These are phyloP conservation scores for Rhodotorula sp. DNA, from an alignment of 1,284 basidiomycete genomes.

Conservation along the genomic window DNA sequence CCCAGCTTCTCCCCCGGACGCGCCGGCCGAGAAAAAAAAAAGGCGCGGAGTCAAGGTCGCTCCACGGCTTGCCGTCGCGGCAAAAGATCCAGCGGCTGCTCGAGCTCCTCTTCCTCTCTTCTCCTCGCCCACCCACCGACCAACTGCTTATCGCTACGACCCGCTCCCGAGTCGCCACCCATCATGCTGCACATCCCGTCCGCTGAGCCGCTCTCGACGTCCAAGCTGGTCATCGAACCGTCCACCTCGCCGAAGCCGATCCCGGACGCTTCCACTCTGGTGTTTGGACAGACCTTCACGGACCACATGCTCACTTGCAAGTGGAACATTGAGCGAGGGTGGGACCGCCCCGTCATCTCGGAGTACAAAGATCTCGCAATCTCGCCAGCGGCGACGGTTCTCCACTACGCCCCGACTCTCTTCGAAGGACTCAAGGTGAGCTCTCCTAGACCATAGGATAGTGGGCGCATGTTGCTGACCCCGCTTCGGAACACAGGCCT, in stretches of 20 bases:
- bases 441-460: no score
- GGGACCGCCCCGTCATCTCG: slow-evolving; percentile 78
- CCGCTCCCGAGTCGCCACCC: background rate
- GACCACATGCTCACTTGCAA: slow-evolving; percentile 90
- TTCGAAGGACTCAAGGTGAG: slow-evolving; percentile 87
- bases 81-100: background rate
- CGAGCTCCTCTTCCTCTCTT: background rate
- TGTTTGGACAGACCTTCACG: slow-evolving; percentile 62
- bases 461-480: background rate
- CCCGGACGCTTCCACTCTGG: slow-evolving; percentile 52
- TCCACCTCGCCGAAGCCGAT: slow-evolving; percentile 13
- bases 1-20: no score
- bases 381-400: slow-evolving; percentile 79
- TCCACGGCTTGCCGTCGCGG: no score
- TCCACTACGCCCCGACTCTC: slow-evolving; percentile 86
- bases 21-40: no score
- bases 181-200: background rate
- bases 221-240: slow-evolving; percentile 3
- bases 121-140: background rate
- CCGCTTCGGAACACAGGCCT: slow-evolving; percentile 59
- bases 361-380: slow-evolving; percentile 76
- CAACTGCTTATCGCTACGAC: background rate
- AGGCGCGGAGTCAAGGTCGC: no score
- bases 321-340: slow-evolving; percentile 72
- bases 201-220: background rate